These are phyloP conservation scores for Diaporthe ampelina DNA, from an alignment of 2,329 filamentous ascomycete species.

Conservation along the genomic window DNA sequence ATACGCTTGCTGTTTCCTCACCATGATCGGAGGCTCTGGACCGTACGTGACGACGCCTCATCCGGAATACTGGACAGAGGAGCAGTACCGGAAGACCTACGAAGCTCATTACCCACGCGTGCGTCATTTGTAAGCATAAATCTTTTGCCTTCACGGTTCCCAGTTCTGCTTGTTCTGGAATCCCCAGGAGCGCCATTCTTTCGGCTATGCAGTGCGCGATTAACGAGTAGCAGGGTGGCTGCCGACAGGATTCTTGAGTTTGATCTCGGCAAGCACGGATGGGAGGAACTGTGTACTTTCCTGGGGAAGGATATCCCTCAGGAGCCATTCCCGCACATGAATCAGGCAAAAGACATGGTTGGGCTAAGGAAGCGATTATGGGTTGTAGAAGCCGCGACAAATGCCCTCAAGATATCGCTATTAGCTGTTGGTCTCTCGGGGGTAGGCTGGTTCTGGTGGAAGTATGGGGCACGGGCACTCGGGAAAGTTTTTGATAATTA, in stretches of 20 bases:
- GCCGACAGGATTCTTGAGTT: constrained; percentile 16
- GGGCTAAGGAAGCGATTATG: neutral
- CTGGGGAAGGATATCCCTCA: neutral
- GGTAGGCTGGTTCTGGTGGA: neutral
- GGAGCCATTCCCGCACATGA: neutral
- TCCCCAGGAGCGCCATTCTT: no score
- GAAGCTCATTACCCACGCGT: neutral
- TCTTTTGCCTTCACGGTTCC: no score
- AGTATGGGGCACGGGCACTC: neutral
- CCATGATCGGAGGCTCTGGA: constrained; percentile 16
- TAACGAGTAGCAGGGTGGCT: neutral
- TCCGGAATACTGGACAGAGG: constrained; percentile 1
- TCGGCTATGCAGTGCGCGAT: no score
- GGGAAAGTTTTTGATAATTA: neutral
- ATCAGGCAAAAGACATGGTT: constrained; percentile 5
- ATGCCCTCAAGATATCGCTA: neutral
- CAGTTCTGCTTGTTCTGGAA: no score
- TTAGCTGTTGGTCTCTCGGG: neutral
- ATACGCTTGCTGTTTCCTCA: constrained; percentile 10
- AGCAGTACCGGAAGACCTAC: constrained; percentile 1
- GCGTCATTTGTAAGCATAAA: neutral
- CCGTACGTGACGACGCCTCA: neutral
- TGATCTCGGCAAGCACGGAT: neutral
- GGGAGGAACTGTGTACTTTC: constrained; percentile 9
- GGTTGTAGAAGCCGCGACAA: neutral